A percentile compares a stretch with the other conserved stretches of the same genome.
phyloP scores from a whole-genome alignment of 805 yeast species.

The Torulaspora maleeae region DNA sequence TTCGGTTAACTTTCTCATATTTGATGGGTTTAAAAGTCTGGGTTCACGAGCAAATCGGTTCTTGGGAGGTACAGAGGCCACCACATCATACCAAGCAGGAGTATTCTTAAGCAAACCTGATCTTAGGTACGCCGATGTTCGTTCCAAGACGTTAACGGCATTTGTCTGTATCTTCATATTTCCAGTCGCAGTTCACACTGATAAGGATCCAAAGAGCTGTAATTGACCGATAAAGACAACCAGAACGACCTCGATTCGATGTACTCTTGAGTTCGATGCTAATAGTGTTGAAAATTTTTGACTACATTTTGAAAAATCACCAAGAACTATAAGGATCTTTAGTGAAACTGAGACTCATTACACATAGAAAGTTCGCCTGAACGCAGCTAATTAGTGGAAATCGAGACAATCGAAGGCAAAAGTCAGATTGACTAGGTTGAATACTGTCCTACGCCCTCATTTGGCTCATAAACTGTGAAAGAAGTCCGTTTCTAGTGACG shows the following conservation, averaged over 20 bases:
- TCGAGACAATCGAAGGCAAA: neutral
- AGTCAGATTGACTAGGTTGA: neutral
- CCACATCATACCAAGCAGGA: conserved; percentile 89
- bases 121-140: conserved; percentile 70
- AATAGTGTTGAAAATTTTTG: neutral
- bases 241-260: neutral
- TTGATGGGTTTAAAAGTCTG: conserved; percentile 26
- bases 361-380: neutral
- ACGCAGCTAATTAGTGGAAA: neutral
- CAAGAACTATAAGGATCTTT: neutral
- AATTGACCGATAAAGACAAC: neutral
- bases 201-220: neutral
- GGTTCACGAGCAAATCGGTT: conserved; percentile 44
- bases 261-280: neutral
- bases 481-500: neutral
- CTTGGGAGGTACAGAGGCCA: conserved; percentile 77
- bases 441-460: neutral
- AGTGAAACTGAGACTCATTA: neutral
- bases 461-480: neutral
- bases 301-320: neutral
- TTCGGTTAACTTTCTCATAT: conserved; percentile 15
- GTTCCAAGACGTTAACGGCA: conserved; percentile 72
- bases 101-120: conserved; percentile 64
- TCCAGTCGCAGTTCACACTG: neutral
- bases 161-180: conserved; percentile 67